Base-by-base conservation (phyloP, 495 filamentous ascomycete species). In the Aspergillus ostianus region DNA sequence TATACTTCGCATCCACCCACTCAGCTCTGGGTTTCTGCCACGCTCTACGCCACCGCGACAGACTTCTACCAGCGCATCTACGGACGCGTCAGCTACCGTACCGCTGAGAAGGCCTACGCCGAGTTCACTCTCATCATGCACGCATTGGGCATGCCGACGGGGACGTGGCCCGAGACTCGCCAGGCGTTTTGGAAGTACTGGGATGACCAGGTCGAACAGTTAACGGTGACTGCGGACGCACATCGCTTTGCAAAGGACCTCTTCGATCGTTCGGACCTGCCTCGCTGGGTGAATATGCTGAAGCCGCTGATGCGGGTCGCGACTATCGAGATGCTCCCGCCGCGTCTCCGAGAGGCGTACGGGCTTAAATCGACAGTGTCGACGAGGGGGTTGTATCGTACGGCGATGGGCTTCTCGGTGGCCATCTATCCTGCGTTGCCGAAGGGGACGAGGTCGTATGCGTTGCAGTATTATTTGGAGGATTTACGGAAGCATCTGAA, bases 41-140 rank as follows among this genome's bases (percentile, higher is more conserved):
- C 74, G 2, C 53, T 77, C 52, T 78, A 78, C 56, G 72, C 72
- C 21, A 78, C 74, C 21, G 67, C 73, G 17, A 77, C 76, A 2
- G 76, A 77, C 46, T 69, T 76, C 61, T 78, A 77, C 64, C 74
- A 78, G 63, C 74, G 76, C 23, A 67, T 77, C 55, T 76, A 77
- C 51, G 73, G 73, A 8, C 64, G 66, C 17, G 68, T 77, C 30
- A 69, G 70, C 62, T 71, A 71, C 44, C 57, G 68, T 41, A 74
- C 67, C 13, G 74, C 76, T n/a, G 69, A 78, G 51, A 65, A 59
- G 6, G 72, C 64, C 8, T 78, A 76, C 53, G 47, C 49, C 46
- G 76, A 78, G 63, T 78, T 73, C 58, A 56, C 69, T 6, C 44
- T 70, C n/a, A 51, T 78, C 17, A 58, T 74, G 53, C 61, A 62